phyloP scores from a whole-genome alignment of 306 rosid species.

The Quercus alba region DNA sequence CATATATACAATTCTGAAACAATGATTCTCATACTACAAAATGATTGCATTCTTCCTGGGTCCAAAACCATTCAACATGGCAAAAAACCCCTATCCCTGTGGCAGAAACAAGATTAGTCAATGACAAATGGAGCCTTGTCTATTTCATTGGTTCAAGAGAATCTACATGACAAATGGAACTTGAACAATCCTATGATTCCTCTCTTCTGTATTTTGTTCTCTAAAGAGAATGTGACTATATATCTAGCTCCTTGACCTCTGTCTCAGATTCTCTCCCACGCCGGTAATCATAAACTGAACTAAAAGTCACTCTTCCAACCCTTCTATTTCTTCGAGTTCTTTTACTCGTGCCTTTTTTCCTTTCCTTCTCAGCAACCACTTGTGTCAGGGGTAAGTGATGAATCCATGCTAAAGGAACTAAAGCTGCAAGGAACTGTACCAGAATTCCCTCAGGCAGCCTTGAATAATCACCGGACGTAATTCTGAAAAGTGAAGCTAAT shows the following conservation, averaged over 20 bases:
- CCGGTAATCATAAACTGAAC: constrained; percentile 48
- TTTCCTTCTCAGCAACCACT: constrained; percentile 34
- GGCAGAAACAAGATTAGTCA: not conserved
- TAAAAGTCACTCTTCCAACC: constrained; percentile 60
- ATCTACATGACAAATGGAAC: not conserved
- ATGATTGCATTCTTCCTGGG: not conserved
- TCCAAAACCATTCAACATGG: constrained; percentile 13
- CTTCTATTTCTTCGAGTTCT: constrained; percentile 62
- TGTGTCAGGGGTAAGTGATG: constrained; percentile 45
- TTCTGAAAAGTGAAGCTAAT: constrained; percentile 63
- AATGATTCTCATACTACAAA: not conserved
- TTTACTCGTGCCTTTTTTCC: constrained; percentile 49
- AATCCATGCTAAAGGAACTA: constrained; percentile 59
- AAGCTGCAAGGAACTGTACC: constrained; percentile 67
- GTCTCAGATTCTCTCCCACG: constrained; percentile 64
- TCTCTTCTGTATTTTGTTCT: constrained; percentile 12
- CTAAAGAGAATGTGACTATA: not conserved
- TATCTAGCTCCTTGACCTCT: constrained; percentile 24
- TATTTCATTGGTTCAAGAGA: not conserved
- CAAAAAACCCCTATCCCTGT: not conserved
- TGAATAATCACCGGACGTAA: constrained; percentile 61
- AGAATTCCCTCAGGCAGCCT: constrained; percentile 58
- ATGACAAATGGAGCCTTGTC: not conserved
- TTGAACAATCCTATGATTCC: not conserved
- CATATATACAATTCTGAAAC: not conserved